These are phyloP conservation scores for Halophytophthora batemanensis DNA, from an alignment of 352 stramenopile genomes.

Conservation along the genomic window DNA sequence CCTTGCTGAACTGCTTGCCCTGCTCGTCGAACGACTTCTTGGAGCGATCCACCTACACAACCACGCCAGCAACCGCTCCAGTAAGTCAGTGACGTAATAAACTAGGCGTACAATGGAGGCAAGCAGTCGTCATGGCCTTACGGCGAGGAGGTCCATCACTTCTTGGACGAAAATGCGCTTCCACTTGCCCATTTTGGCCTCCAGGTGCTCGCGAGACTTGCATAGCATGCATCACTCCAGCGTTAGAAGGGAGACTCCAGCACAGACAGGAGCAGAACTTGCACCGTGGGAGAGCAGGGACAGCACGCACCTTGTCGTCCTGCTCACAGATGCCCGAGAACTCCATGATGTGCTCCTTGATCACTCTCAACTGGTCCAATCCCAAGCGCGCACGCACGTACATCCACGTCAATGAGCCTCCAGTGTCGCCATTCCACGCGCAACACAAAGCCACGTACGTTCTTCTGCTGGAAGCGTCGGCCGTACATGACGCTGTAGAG, in stretches of 20 bases:
- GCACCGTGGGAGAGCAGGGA: background rate
- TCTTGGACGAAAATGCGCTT: conserved; percentile 69
- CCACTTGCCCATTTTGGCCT: conserved; percentile 66
- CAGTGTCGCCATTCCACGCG: background rate
- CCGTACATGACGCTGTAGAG: conserved; percentile 82
- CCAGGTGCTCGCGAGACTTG: conserved; percentile 55
- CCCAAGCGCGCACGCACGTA: background rate
- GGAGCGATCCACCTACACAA: conserved; percentile 69
- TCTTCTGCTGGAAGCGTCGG: conserved; percentile 76
- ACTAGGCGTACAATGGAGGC: background rate
- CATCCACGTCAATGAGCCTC: background rate
- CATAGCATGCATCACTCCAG: conserved; percentile 1
- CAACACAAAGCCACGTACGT: conserved; percentile 32
- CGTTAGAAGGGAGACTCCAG: background rate
- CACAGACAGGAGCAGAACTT: background rate
- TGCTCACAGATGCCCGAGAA: conserved; percentile 66
- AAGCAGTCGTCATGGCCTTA: conserved; percentile 16
- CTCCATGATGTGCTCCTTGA: conserved; percentile 81
- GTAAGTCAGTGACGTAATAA: conserved; percentile 2
- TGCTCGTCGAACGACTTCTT: conserved; percentile 83
- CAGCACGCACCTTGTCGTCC: conserved; percentile 50
- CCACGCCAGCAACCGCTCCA: background rate
- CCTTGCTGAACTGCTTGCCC: conserved; percentile 54
- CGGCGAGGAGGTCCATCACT: conserved; percentile 75
- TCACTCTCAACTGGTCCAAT: conserved; percentile 58